Evolutionary conservation across 768 basidiomycete genomes (phyloP).

Genomic region (Pisolithus marmoratus): DNA sequence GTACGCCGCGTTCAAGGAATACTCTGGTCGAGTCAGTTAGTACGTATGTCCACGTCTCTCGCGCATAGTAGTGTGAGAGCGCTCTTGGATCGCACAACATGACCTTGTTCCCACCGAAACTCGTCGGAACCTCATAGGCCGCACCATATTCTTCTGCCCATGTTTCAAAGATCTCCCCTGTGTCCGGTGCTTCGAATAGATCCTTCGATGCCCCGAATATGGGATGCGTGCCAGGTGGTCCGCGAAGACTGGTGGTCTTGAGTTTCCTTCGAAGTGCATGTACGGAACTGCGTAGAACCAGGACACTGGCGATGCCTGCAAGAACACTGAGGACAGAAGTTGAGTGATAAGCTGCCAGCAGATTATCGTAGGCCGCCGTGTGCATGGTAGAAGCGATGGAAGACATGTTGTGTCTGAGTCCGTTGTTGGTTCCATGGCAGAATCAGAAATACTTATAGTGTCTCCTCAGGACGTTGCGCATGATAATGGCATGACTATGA

Average conservation of each 20-base stretch:
- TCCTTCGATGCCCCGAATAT: constrained; percentile 35
- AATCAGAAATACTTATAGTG: too few species aligned
- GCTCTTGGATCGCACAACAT: constrained; percentile 43
- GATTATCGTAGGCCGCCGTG: neutral
- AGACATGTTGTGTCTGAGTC: too few species aligned
- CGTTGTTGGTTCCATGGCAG: too few species aligned
- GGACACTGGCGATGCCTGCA: constrained; percentile 11
- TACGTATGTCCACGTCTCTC: constrained; percentile 43
- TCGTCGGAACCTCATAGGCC: constrained; percentile 34
- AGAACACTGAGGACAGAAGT: constrained; percentile 4
- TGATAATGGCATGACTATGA: too few species aligned
- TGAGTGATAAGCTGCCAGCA: neutral
- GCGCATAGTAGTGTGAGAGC: constrained; percentile 42
- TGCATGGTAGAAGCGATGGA: neutral
- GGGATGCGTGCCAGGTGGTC: constrained; percentile 37
- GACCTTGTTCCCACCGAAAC: constrained; percentile 30
- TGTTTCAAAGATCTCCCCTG: constrained; percentile 32
- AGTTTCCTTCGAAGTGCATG: constrained; percentile 5
- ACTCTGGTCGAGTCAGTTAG: constrained; percentile 29
- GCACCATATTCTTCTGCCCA: constrained; percentile 44
- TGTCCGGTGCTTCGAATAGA: constrained; percentile 25
- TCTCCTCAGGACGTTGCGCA: too few species aligned
- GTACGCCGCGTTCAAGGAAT: constrained; percentile 31
- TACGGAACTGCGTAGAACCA: constrained; percentile 11
- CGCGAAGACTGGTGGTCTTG: constrained; percentile 33